Percentiles rank a stretch among this genome's conserved stretches.
These are phyloP conservation scores for Cicer pinnatifidum DNA, from an alignment of 306 rosid genomes.

Conservation along the genomic window DNA sequence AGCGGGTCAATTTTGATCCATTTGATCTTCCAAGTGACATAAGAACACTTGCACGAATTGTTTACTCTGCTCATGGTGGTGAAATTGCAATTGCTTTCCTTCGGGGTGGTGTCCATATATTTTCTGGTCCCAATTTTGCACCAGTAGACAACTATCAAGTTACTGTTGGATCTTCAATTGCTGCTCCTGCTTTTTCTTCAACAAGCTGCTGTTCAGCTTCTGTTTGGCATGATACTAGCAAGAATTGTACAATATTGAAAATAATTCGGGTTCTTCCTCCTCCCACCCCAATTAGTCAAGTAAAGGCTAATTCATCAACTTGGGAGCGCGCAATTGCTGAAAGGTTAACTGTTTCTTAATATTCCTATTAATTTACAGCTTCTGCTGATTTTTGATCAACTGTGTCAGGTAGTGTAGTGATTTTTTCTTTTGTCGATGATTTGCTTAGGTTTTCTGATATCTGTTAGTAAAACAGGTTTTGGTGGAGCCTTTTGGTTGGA, in stretches of 20 bases:
- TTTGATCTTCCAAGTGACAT: constrained; percentile 99
- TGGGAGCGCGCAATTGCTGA: constrained; percentile 99
- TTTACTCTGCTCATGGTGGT: constrained; percentile 99
- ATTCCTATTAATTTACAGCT: constrained; percentile 31
- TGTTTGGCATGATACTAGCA: constrained; percentile 87
- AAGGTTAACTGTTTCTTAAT: constrained; percentile 54
- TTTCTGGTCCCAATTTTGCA: constrained; percentile 88
- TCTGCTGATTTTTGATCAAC: constrained; percentile 22
- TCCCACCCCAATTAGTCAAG: constrained; percentile 78
- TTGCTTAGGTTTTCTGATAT: constrained; percentile 43
- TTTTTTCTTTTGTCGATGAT: constrained; percentile 36
- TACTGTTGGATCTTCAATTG: constrained; percentile 96
- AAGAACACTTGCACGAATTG: constrained; percentile 91
- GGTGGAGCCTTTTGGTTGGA: constrained; percentile 99
- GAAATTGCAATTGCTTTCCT: constrained; percentile 97
- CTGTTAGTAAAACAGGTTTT: constrained; percentile 66
- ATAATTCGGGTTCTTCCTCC: constrained; percentile 96
- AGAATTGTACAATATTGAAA: constrained; percentile 76
- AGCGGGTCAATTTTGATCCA: constrained; percentile 85
- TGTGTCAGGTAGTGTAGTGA: constrained; percentile 12
- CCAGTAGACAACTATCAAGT: constrained; percentile 95
- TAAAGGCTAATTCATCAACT: constrained; percentile 71
- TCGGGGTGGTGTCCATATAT: constrained; percentile 94
- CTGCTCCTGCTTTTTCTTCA: constrained; percentile 96
- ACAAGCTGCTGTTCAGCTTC: constrained; percentile 99